Base-by-base conservation (phyloP, 179 eudicot species). In the Corrigiola litoralis region DNA sequence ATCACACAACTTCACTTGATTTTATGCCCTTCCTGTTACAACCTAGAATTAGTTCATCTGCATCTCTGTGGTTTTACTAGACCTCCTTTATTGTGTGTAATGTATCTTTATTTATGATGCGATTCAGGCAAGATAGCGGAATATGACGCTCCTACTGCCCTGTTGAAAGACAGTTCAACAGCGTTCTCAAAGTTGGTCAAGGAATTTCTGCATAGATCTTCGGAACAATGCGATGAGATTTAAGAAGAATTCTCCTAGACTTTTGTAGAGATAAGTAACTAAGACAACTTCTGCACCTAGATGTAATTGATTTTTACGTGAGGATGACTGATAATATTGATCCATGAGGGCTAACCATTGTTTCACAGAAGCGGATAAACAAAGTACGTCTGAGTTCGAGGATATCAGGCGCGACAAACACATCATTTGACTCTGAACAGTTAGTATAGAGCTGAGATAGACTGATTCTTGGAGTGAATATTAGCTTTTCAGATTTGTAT, bases 141-240 rank as follows among this genome's bases (percentile, higher is more conserved):
- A 80, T 86, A 76, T 40, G 87, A 90, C 72, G 79, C 95, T 12
- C 98, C 95, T 0, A 32, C 62, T 3, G 82, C 79, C 65, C 67
- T 92, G 81, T 72, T 84, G 34, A 75, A 65, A 46, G 78, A 86
- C 34, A 62, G 51, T 52, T 75, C 82, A 28, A 80, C 87, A 5
- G 86, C 92, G 28, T 92, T 92, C 71, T 87, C 97, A 16, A 84
- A 82, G 76, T 61, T 92, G 76, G 95, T 90, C 51, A 75, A 34
- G 63, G 91, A 92, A 50, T 92, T 78, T 73, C 16, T 77, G 67
- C 79, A 72, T 24, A 84, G 91, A 75, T 84, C 91, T 17, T 81
- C 80, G 51, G 65, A 67, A 63, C 69, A 63, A 47, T 41, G 72
- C 44, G 59, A 64, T 20, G 70, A 74, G 13, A 51, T 32, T 45